phyloP scores from a whole-genome alignment of 768 basidiomycete genomes.

The Lepiota brunneoincarnata region DNA sequence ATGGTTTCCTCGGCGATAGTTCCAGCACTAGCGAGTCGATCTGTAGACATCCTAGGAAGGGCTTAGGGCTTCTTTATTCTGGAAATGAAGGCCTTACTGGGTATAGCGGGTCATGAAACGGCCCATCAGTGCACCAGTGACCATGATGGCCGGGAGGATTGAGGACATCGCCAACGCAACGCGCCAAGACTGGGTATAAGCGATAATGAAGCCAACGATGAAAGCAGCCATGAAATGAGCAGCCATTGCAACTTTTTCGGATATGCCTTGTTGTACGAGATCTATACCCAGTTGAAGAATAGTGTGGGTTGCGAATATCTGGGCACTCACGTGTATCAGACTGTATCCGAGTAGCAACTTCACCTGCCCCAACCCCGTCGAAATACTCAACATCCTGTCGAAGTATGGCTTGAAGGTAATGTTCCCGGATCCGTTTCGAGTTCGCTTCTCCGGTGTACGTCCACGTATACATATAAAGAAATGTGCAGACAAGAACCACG shows the following conservation, averaged over 20 bases:
- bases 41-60: conserved; percentile 47
- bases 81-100: conserved; percentile 40
- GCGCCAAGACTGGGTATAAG: conserved; percentile 60
- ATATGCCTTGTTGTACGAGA: conserved; percentile 78
- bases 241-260: conserved; percentile 71
- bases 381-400: conserved; percentile 82
- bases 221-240: conserved; percentile 59
- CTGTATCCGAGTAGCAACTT: conserved; percentile 82
- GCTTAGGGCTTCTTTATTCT: neutral
- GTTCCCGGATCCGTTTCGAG: conserved; percentile 76
- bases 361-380: conserved; percentile 81
- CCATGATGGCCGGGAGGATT: conserved; percentile 70
- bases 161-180: conserved; percentile 72
- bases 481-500: conserved; percentile 65
- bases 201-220: conserved; percentile 70
- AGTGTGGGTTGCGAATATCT: neutral
- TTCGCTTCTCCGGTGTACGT: conserved; percentile 60
- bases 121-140: conserved; percentile 65
- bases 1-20: conserved; percentile 84
- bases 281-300: conserved; percentile 34
- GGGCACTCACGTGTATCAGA: conserved; percentile 61
- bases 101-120: conserved; percentile 49
- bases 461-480: conserved; percentile 57
- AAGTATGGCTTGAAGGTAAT: conserved; percentile 66
- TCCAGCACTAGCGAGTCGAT: conserved; percentile 68